A percentile compares a stretch with the other conserved stretches of the same genome.
Conservation (phyloP, 2,329 filamentous ascomycete species). For the Aspergillus latus region DNA sequence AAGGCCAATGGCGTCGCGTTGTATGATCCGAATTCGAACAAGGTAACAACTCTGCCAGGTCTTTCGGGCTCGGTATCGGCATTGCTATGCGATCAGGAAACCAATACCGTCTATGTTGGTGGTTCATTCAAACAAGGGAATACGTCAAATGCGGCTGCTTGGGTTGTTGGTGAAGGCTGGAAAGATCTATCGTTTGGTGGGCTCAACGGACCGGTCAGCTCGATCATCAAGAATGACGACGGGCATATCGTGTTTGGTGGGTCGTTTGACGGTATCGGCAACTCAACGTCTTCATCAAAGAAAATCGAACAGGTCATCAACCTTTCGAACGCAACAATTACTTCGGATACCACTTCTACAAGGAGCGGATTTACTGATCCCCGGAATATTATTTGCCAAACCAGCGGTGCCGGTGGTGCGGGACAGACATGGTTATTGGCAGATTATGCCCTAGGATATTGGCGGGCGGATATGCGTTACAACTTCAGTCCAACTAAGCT, state of each 20-base stretch:
- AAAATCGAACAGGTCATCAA: conserved; percentile 77
- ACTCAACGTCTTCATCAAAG: conserved; percentile 61
- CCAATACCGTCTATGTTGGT: conserved; percentile 83
- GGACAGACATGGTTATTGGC: conserved; percentile 80
- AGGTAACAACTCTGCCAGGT: conserved; percentile 73
- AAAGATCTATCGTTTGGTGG: conserved; percentile 83
- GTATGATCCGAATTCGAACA: conserved; percentile 70
- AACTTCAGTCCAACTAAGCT: conserved; percentile 85
- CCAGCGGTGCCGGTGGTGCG: conserved; percentile 62
- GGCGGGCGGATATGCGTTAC: conserved; percentile 80
- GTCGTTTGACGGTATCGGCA: conserved; percentile 82
- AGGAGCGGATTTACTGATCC: conserved; percentile 71
- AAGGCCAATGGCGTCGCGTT: conserved; percentile 77
- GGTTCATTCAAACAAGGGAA: conserved; percentile 78
- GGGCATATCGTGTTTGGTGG: conserved; percentile 92
- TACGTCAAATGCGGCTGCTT: conserved; percentile 87
- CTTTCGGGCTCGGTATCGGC: conserved; percentile 79
- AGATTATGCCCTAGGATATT: conserved; percentile 74
- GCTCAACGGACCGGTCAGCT: conserved; percentile 87
- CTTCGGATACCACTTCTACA: conserved; percentile 60
- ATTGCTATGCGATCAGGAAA: conserved; percentile 75
- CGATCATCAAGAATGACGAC: conserved; percentile 76
- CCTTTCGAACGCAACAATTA: conserved; percentile 73
- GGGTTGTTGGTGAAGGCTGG: conserved; percentile 69
- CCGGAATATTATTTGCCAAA: conserved; percentile 78